A percentile compares a stretch with the other conserved stretches of the same genome.
These are phyloP conservation scores for Lichtheimia ornata DNA, from an alignment of 371 early-diverging fungal species.

Conservation along the genomic window DNA sequence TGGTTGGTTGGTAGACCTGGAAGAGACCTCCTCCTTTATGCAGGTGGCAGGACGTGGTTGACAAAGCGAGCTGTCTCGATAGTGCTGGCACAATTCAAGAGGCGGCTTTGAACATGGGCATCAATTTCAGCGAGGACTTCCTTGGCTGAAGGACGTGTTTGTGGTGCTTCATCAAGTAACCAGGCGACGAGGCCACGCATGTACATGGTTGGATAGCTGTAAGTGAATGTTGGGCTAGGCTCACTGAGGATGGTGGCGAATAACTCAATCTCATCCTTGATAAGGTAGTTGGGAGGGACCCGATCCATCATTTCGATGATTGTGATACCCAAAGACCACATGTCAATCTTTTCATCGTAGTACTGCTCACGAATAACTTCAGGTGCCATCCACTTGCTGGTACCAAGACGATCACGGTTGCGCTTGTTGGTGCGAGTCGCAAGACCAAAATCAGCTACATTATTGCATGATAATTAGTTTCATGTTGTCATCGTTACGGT, in stretches of 20 bases:
- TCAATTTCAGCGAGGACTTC: constrained; percentile 40
- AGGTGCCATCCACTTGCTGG: constrained; percentile 95
- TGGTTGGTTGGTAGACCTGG: too few relatives aligned
- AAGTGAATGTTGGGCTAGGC: constrained; percentile 51
- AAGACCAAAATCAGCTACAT: constrained; percentile 49
- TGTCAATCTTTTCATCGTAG: constrained; percentile 88
- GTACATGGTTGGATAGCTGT: constrained; percentile 51
- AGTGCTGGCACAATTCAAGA: constrained; percentile 36
- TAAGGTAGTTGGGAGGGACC: constrained; percentile 52
- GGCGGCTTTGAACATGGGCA: constrained; percentile 40
- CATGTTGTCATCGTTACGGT: constrained; percentile 3
- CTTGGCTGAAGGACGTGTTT: constrained; percentile 39
- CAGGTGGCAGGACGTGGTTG: constrained; percentile 40
- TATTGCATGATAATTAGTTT: background rate
- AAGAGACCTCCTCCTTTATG: background rate
- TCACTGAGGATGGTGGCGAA: constrained; percentile 42
- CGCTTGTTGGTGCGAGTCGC: constrained; percentile 41
- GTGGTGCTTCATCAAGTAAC: constrained; percentile 43
- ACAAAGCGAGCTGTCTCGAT: constrained; percentile 39
- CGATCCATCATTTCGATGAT: constrained; percentile 53
- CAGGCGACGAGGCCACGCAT: constrained; percentile 54
- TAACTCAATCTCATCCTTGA: constrained; percentile 47
- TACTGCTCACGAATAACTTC: constrained; percentile 92
- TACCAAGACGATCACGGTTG: constrained; percentile 90
- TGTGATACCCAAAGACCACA: constrained; percentile 94